phyloP scores from a whole-genome alignment of 139 green algal genomes.

The Haematococcus sp. region DNA sequence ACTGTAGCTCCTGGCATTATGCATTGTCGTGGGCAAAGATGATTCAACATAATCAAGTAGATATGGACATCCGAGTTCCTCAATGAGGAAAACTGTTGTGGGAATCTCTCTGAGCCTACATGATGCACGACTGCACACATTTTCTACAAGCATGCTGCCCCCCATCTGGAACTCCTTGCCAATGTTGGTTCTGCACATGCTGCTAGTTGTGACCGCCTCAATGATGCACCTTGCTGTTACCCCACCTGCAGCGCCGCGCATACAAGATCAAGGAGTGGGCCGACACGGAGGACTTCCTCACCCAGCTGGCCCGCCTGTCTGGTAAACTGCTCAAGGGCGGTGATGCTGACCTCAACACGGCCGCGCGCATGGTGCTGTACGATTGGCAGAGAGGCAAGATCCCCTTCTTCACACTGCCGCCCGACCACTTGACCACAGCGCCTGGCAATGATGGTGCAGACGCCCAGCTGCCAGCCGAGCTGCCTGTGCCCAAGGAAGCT shows the following conservation, averaged over 20 bases:
- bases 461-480: not conserved
- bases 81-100: conserved; percentile 47
- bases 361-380: conserved; percentile 92
- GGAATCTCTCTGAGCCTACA: conserved; percentile 64
- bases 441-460: not conserved
- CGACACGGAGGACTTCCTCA: conserved; percentile 89
- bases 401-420: conserved; percentile 93
- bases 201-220: not conserved
- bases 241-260: conserved; percentile 55
- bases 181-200: not conserved
- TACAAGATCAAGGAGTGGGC: conserved; percentile 87
- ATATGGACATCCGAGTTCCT: conserved; percentile 58
- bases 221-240: not conserved
- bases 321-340: conserved; percentile 78
- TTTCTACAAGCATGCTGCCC: not conserved
- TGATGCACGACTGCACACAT: not conserved
- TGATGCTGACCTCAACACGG: conserved; percentile 94
- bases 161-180: not conserved
- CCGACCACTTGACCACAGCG: conserved; percentile 48
- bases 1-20: too few relatives aligned
- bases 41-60: conserved; percentile 37
- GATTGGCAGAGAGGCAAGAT: conserved; percentile 99
- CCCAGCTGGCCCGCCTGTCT: conserved; percentile 69
- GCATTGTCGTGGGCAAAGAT: conserved; percentile 15
- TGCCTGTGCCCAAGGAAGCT: conserved; percentile 36